Conservation (phyloP, 495 filamentous ascomycete species). For the Sordaria brevicollis region DNA sequence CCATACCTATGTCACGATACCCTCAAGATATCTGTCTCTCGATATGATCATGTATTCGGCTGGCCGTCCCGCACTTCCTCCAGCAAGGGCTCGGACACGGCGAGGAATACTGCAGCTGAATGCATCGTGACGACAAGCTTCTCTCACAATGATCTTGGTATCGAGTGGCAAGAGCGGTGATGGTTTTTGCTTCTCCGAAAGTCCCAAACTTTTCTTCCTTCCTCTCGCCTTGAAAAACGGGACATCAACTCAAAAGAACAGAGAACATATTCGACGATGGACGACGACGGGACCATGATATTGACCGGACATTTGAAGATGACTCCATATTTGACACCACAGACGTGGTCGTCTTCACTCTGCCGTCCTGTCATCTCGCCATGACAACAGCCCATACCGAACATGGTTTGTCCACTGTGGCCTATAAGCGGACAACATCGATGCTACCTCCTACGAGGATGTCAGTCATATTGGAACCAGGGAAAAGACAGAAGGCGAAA, state of each 20-base stretch:
- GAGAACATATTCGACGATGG: neutral
- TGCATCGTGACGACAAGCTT: neutral
- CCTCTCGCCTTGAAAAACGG: neutral
- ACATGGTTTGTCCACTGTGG: constrained; percentile 3
- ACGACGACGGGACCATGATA: neutral
- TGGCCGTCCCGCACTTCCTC: neutral
- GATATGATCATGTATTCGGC: neutral
- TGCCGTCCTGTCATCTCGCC: neutral
- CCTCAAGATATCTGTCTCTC: neutral
- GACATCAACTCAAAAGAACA: too few species aligned
- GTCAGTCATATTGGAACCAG: neutral
- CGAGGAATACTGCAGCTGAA: neutral
- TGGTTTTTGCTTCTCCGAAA: neutral
- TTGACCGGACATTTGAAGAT: neutral
- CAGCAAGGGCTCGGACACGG: neutral
- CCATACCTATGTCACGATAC: neutral
- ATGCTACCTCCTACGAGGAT: neutral
- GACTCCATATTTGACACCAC: neutral
- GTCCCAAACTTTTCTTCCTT: neutral
- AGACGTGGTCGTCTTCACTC: neutral
- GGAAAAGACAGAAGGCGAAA: neutral
- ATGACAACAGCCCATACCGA: constrained; percentile 7
- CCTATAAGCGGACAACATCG: neutral
- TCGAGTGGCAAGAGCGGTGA: neutral
- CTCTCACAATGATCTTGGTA: neutral